A percentile compares a stretch with the other conserved stretches of the same genome.
Conservation (phyloP, 2,329 filamentous ascomycete genomes). For the Talaromyces sp. region DNA sequence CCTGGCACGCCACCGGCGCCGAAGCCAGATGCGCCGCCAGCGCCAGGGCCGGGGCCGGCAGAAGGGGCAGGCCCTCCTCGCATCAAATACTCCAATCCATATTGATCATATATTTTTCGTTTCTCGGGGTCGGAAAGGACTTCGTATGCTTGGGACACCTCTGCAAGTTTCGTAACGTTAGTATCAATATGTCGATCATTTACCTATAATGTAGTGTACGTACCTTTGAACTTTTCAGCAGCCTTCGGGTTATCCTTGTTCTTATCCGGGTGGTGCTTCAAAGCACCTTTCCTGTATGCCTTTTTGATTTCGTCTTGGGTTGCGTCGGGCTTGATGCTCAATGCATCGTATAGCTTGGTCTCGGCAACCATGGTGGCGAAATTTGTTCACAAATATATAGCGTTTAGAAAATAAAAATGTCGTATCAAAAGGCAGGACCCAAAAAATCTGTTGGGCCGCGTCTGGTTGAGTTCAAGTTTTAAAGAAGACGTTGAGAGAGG, state of each 20-base stretch:
- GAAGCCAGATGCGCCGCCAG: conserved; percentile 12
- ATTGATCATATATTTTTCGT: conserved; percentile 90
- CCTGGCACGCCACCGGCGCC: neutral
- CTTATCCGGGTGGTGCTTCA: conserved; percentile 96
- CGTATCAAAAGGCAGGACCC: neutral
- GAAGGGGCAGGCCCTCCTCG: conserved; percentile 66
- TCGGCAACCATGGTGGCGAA: conserved; percentile 74
- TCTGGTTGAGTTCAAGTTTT: neutral
- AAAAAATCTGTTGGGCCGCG: neutral
- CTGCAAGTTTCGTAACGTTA: conserved; percentile 35
- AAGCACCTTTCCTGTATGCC: conserved; percentile 71
- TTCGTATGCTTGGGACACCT: conserved; percentile 95
- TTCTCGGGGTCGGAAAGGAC: conserved; percentile 97
- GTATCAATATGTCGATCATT: neutral
- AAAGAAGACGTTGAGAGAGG: conserved; percentile 3
- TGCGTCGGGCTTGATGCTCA: conserved; percentile 72
- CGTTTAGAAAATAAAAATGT: neutral
- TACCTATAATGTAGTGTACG: conserved; percentile 14
- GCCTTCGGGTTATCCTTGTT: conserved; percentile 86
- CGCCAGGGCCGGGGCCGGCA: conserved; percentile 50
- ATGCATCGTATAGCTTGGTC: conserved; percentile 87
- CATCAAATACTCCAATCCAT: conserved; percentile 85
- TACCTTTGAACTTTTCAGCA: conserved; percentile 86
- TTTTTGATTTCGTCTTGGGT: conserved; percentile 96
- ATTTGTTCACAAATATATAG: neutral